Conservation (phyloP, 1,139 yeast species). For the Pichia sp. region DNA sequence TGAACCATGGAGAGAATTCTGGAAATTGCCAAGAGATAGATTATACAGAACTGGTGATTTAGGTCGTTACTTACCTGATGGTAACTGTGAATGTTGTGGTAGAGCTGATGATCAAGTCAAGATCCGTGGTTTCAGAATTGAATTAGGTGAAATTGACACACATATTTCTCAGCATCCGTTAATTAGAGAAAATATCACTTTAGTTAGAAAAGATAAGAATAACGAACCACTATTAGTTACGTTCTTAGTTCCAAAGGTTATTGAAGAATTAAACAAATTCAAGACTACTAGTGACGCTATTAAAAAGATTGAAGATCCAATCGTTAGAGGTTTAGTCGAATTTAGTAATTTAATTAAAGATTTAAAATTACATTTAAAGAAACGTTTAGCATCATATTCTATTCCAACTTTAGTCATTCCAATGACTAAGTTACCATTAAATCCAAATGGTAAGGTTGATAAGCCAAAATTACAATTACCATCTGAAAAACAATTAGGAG, state of each 20-base stretch:
- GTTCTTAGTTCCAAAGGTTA: constrained; percentile 79
- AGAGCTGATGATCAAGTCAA: constrained; percentile 99
- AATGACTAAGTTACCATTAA: constrained; percentile 75
- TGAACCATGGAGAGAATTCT: constrained; percentile 71
- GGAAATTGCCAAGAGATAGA: constrained; percentile 94
- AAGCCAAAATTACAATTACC: constrained; percentile 97
- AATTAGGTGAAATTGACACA: constrained; percentile 96
- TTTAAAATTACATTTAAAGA: constrained; percentile 73
- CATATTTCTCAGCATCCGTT: constrained; percentile 88
- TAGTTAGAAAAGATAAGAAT: constrained; percentile 88
- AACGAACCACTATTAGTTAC: constrained; percentile 90
- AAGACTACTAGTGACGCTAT: constrained; percentile 37
- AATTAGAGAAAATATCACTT: constrained; percentile 85
- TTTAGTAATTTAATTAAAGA: constrained; percentile 75
- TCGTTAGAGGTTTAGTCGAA: constrained; percentile 71
- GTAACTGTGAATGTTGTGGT: constrained; percentile 96
- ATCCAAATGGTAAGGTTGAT: constrained; percentile 98
- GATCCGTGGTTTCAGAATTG: constrained; percentile 97
- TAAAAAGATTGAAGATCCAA: constrained; percentile 50
- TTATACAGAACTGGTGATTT: constrained; percentile 95
- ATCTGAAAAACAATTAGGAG: constrained; percentile 72
- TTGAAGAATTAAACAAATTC: constrained; percentile 49
- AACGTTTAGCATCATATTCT: constrained; percentile 87
- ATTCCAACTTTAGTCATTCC: constrained; percentile 91
- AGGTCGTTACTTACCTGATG: constrained; percentile 94